Base-by-base conservation (phyloP, 192 early-diverging fungal species). In the Backusella australiensis region DNA sequence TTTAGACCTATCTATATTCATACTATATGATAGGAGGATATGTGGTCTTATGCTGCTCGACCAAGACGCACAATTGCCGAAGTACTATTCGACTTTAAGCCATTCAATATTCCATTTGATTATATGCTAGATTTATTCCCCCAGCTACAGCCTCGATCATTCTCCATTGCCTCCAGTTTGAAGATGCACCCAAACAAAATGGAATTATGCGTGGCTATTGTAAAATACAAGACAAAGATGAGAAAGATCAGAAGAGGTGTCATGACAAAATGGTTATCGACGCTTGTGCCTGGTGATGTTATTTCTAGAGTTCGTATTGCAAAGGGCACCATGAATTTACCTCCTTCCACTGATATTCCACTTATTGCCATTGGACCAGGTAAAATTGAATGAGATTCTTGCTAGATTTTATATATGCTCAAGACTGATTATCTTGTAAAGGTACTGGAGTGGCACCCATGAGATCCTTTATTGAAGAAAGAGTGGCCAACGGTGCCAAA, bases 371-470 rank as follows among this genome's bases (percentile, higher is more conserved):
- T 98, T 69, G 98, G 95, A 0, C 94, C 94, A 71, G 92, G 92
- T 86, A 82, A 69, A 8, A 21, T 52, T 11, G 6, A 9, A 36
- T 49, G 69, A 29, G 39, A 66, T 23, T 71, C 29, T 29, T 63
- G n/a, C 26, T 29, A 36, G 12, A 42, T 76, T n/a, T 36, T 66
- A 35, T 34, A 56, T 39, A 68, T 21, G 14, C 42, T 53, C 19
- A 23, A 4, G 6, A 65, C 1, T 6, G 8, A 29, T 21, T 49
- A 19, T 49, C n/a, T 49, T 63, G 17, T 29, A 39, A 44, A 87
- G 91, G 94, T 6, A 98, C 97, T 0, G 97, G 97, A 21, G 87
- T 99, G 26, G 96, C 98, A 9, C 94, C 97, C 0, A 96, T 99
- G 88, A 87, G 96, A 75, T 83, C 94, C 34, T 89, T 97, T 56